Evolutionary conservation across 139 green algal genomes (phyloP).

Genomic region (Coelastrella sp.): DNA sequence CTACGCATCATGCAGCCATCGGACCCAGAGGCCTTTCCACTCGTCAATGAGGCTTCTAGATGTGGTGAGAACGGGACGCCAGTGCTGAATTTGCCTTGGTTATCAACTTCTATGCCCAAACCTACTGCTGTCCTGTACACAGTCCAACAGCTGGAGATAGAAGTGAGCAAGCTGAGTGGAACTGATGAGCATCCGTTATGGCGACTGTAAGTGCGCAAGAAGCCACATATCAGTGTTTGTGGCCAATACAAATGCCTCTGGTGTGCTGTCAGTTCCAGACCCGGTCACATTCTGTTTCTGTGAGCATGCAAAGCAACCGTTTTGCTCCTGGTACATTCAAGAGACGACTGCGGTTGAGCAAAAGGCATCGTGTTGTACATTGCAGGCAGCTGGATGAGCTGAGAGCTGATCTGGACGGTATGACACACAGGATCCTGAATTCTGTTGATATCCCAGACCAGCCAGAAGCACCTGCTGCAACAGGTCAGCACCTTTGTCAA

Average conservation of each 20-base stretch:
- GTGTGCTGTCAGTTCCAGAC: too few relatives aligned
- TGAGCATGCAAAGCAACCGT: too few relatives aligned
- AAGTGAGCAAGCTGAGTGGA: conserved; percentile 1
- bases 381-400: neutral
- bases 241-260: too few relatives aligned
- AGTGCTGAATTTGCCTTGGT: neutral
- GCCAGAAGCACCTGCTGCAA: too few relatives aligned
- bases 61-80: conserved; percentile 9
- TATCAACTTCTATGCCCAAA: neutral
- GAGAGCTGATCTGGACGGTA: neutral
- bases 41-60: conserved; percentile 50
- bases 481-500: too few relatives aligned
- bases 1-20: conserved; percentile 38
- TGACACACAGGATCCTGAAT: neutral
- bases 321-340: too few relatives aligned
- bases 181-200: conserved; percentile 44
- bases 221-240: neutral
- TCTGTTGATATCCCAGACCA: too few relatives aligned
- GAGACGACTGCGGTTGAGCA: too few relatives aligned
- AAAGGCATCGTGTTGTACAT: too few relatives aligned
- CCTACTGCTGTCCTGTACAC: neutral
- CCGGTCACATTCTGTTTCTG: too few relatives aligned
- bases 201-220: conserved; percentile 38
- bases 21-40: conserved; percentile 50
- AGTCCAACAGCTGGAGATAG: conserved; percentile 56